Conservation (phyloP, 176 grass and related monocot genomes). For the Bonia amplexicaulis region DNA sequence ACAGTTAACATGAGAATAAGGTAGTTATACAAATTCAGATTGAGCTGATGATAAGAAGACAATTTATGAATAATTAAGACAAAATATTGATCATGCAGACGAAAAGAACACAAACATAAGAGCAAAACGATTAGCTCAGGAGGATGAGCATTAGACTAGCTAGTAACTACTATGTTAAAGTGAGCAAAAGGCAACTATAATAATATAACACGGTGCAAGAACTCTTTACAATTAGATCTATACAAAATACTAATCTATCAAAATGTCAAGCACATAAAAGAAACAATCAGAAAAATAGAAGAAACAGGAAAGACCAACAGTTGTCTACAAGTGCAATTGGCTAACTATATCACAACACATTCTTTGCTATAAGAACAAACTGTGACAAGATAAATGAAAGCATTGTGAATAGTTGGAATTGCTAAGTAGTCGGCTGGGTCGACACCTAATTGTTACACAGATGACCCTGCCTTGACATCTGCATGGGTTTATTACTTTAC, state of each 20-base stretch:
- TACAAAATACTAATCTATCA: neutral
- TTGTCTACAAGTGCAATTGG: neutral
- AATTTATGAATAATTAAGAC: neutral
- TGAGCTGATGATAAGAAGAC: neutral
- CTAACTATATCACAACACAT: neutral
- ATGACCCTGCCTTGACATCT: neutral
- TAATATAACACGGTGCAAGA: neutral
- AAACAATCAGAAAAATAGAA: neutral
- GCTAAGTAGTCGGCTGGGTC: neutral
- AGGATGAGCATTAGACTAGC: neutral
- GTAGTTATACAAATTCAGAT: neutral
- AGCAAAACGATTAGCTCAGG: neutral
- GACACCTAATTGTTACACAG: neutral
- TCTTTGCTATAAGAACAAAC: neutral
- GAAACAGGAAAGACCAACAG: neutral
- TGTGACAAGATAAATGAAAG: neutral
- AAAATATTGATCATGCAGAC: neutral
- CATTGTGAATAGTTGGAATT: neutral
- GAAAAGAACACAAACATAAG: neutral
- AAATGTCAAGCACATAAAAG: neutral
- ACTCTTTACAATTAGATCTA: neutral
- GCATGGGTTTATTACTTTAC: neutral
- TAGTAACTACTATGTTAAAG: neutral
- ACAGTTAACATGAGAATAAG: slow-evolving; percentile 19
- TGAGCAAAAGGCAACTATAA: neutral